Base-by-base conservation (phyloP, 257 asterid genomes). In the Nicotiana otophora region DNA sequence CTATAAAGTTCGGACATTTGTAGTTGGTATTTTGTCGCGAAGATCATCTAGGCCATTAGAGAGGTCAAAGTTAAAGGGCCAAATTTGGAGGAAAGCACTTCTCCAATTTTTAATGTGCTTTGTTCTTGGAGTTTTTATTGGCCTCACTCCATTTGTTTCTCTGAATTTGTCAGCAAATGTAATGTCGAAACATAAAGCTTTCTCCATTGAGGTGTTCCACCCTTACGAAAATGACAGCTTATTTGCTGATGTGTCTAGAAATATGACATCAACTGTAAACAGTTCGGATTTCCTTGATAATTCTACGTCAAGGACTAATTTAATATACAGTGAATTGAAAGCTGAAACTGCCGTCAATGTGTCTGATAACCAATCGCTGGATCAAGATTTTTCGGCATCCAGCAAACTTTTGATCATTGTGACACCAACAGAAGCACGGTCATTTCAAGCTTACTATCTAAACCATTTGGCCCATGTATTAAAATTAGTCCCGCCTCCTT, bases 371-470 rank as follows among this genome's bases (percentile, higher is more conserved):
- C 84, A 86, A 64, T 84, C 88, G 7, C 31, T 68, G 26, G 81
- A 60, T 83, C 77, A 69, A 82, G 85, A 83, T 55, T n/a, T 81
- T 8, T 70, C 68, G 87, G 77, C 60, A 30, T 81, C 76, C 77
- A 61, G 84, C 77, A 92, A 92, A 83, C 93, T 92, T 88, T 86
- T 94, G 88, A 91, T 94, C 58, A 76, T 91, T 81, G 94, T 92
- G 84, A 92, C 95, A 9, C 91, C 96, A 30, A 88, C 90, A 10
- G 81, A 81, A 53, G 86, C 85, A 11, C 80, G 84, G 54, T 88
- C 94, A 1, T 86, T 85, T 78, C 94, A 89, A 87, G 86, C 88
- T 14, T 85, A 91, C 80, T 81, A 90, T 83, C 72, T 94, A 82
- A 90, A 70, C 48, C 97, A 92, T 39, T 80, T 94, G 84, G 90